These are phyloP conservation scores for Combretum micranthum DNA, from an alignment of 345 rosid species.

Conservation along the genomic window DNA sequence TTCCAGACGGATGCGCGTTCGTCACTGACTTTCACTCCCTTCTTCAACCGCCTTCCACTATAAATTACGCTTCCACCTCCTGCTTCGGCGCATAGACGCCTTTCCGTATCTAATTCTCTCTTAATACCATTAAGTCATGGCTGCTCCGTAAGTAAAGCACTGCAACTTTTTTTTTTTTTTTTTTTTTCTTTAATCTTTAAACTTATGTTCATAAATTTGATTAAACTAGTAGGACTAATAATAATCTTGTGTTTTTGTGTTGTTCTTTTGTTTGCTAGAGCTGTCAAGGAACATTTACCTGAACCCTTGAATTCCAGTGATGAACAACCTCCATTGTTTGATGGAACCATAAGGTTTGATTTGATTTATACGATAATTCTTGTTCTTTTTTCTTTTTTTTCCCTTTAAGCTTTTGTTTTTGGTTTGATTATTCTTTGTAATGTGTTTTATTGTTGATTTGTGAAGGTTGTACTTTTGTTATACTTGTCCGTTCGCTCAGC, in stretches of 20 bases:
- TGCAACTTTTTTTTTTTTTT: too few species aligned
- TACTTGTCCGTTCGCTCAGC: slow-evolving; percentile 73
- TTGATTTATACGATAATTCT: slow-evolving; percentile 9
- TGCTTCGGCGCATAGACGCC: background rate
- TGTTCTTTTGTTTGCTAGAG: slow-evolving; percentile 7
- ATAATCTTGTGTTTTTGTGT: slow-evolving; percentile 2
- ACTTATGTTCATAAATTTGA: background rate
- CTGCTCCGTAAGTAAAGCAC: too few species aligned
- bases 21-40: too few species aligned
- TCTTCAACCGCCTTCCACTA: too few species aligned
- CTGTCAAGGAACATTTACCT: slow-evolving; percentile 39
- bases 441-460: background rate
- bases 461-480: slow-evolving; percentile 59
- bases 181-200: background rate
- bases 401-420: background rate
- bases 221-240: too few species aligned
- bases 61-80: background rate
- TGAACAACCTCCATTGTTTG: slow-evolving; percentile 64
- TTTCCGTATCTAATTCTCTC: background rate
- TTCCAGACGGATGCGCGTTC: too few species aligned
- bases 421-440: background rate
- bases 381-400: background rate
- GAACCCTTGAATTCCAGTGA: slow-evolving; percentile 41
- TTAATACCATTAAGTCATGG: too few species aligned
- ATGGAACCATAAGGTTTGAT: slow-evolving; percentile 76